phyloP scores from a whole-genome alignment of 2,329 filamentous ascomycete species.

The Pezizomycotina sp. region DNA sequence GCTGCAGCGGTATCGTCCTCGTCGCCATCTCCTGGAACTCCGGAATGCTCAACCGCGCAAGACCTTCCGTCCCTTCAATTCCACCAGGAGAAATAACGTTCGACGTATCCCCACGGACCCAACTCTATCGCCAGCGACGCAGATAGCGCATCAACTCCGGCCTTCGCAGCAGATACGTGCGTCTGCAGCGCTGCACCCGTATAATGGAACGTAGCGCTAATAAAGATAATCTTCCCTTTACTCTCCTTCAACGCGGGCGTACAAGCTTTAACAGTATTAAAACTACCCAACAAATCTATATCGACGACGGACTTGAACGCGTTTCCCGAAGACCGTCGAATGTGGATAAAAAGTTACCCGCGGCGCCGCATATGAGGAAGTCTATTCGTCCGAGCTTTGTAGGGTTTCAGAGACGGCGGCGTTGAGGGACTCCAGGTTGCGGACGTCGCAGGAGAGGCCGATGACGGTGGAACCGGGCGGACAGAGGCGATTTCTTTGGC shows the following conservation, averaged over 20 bases:
- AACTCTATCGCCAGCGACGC: slow-evolving; percentile 72
- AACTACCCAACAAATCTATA: slow-evolving; percentile 86
- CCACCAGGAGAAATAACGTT: slow-evolving; percentile 83
- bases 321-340: slow-evolving; percentile 69
- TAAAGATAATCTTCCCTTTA: slow-evolving; percentile 63
- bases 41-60: slow-evolving; percentile 41
- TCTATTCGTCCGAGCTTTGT: slow-evolving; percentile 77
- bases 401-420: slow-evolving; percentile 63
- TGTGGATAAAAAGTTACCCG: slow-evolving; percentile 85
- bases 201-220: slow-evolving; percentile 85
- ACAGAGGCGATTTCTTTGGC: slow-evolving; percentile 70
- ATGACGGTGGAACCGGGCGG: slow-evolving; percentile 68
- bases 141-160: slow-evolving; percentile 72
- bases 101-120: slow-evolving; percentile 73
- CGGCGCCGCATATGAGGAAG: slow-evolving; percentile 85
- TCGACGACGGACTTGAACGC: slow-evolving; percentile 93
- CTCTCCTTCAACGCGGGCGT: slow-evolving; percentile 62
- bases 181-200: slow-evolving; percentile 69
- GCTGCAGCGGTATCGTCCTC: slow-evolving; percentile 50
- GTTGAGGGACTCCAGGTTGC: slow-evolving; percentile 51
- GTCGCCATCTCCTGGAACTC: slow-evolving; percentile 25
- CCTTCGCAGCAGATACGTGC: slow-evolving; percentile 84
- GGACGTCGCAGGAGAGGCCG: slow-evolving; percentile 68
- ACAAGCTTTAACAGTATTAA: slow-evolving; percentile 86
- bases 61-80: slow-evolving; percentile 69